These are phyloP conservation scores for Debaryomyces udenii DNA, from an alignment of 1,139 yeast genomes.

Conservation along the genomic window DNA sequence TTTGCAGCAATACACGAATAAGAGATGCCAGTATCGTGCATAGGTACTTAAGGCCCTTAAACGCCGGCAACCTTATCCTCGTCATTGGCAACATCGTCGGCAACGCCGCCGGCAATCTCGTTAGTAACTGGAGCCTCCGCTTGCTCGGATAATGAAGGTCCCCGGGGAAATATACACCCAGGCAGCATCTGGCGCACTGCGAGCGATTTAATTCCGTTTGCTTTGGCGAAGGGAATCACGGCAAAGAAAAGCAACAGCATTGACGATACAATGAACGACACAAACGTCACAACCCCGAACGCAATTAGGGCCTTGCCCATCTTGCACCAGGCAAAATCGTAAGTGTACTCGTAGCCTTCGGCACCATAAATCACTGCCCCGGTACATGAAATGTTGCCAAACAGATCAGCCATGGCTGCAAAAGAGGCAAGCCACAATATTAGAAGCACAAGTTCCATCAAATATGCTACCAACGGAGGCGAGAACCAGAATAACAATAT, in stretches of 20 bases:
- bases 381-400: conserved; percentile 18
- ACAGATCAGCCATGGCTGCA: conserved; percentile 28
- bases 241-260: conserved; percentile 25
- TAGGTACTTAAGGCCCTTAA: background rate
- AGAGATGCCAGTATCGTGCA: background rate
- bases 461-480: conserved; percentile 19
- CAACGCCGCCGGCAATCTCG: background rate
- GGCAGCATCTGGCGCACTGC: background rate
- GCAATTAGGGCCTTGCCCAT: conserved; percentile 34
- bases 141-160: no score
- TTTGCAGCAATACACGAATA: no score
- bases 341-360: conserved; percentile 18
- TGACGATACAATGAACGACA: conserved; percentile 27
- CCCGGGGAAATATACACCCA: background rate
- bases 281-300: conserved; percentile 32
- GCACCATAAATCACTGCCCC: background rate
- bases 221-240: conserved; percentile 22
- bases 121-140: no score
- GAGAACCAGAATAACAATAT: conserved; percentile 10
- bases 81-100: background rate
- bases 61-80: background rate
- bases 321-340: conserved; percentile 21
- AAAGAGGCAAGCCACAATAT: conserved; percentile 28
- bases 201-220: background rate
- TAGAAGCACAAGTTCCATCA: conserved; percentile 28